These are phyloP conservation scores for Candida xyloterini DNA, from an alignment of 805 yeast genomes.

Conservation along the genomic window DNA sequence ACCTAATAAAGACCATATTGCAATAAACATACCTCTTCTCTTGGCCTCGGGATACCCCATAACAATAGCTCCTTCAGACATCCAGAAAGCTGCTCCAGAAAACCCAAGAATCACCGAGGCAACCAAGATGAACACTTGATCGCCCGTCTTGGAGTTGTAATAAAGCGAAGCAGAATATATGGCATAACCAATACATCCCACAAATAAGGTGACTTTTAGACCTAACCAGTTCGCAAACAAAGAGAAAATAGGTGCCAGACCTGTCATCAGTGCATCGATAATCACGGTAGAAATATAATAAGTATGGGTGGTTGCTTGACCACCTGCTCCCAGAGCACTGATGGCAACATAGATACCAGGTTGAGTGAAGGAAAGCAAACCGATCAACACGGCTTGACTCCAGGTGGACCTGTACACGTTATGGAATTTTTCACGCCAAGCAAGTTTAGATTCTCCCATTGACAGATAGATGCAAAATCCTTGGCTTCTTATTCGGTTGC, in stretches of 20 bases:
- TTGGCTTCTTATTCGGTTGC: not conserved
- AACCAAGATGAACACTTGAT: slow-evolving; percentile 24
- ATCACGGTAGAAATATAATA: slow-evolving; percentile 11
- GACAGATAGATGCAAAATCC: too few species aligned
- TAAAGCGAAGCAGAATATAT: slow-evolving; percentile 29
- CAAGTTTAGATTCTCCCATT: not conserved
- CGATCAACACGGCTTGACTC: slow-evolving; percentile 15
- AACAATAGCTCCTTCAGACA: slow-evolving; percentile 29
- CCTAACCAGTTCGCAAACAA: slow-evolving; percentile 25
- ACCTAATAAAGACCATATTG: slow-evolving; percentile 27
- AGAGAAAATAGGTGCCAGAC: slow-evolving; percentile 22
- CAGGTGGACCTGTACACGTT: slow-evolving; percentile 6
- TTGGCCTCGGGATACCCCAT: slow-evolving; percentile 24
- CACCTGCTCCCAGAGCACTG: slow-evolving; percentile 14
- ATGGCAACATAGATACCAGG: slow-evolving; percentile 14
- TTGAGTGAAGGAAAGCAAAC: slow-evolving; percentile 12
- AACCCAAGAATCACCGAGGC: slow-evolving; percentile 28
- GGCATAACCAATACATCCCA: slow-evolving; percentile 28
- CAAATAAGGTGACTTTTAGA: slow-evolving; percentile 15
- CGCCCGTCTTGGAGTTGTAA: slow-evolving; percentile 26
- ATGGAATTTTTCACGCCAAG: not conserved
- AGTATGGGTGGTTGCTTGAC: slow-evolving; percentile 9
- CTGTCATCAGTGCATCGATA: slow-evolving; percentile 23
- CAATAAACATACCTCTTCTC: slow-evolving; percentile 28
- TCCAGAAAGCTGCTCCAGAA: slow-evolving; percentile 28